These are phyloP conservation scores for Mitragyna speciosa DNA, from an alignment of 257 asterid species.

Conservation along the genomic window DNA sequence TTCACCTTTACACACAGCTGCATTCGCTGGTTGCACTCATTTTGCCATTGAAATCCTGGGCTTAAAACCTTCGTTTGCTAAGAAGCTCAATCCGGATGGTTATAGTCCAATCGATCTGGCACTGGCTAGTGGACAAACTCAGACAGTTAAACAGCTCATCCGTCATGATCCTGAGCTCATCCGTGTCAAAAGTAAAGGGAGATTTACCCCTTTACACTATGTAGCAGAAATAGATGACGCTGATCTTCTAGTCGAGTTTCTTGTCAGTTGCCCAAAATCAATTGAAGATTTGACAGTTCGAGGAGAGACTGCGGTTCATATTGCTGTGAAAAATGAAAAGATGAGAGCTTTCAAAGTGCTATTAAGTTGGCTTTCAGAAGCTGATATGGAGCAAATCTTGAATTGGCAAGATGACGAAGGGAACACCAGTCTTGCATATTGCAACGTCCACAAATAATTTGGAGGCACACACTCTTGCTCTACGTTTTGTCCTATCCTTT, in stretches of 20 bases:
- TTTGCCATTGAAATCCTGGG: slow-evolving; percentile 21
- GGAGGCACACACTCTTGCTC: neutral
- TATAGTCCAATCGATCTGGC: slow-evolving; percentile 10
- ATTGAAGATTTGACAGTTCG: slow-evolving; percentile 14
- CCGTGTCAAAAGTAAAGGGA: slow-evolving; percentile 12
- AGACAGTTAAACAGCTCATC: slow-evolving; percentile 12
- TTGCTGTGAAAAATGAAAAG: slow-evolving; percentile 9
- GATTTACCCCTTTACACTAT: slow-evolving; percentile 18
- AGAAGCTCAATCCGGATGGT: slow-evolving; percentile 5
- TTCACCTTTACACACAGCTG: slow-evolving; percentile 22
- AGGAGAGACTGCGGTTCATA: slow-evolving; percentile 19
- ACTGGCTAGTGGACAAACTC: neutral
- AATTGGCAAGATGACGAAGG: slow-evolving; percentile 13
- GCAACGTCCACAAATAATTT: slow-evolving; percentile 14
- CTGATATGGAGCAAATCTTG: slow-evolving; percentile 2
- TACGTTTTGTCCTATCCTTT: too few relatives aligned
- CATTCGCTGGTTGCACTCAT: slow-evolving; percentile 6
- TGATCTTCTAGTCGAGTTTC: slow-evolving; percentile 16
- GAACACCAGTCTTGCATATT: slow-evolving; percentile 19
- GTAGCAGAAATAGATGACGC: slow-evolving; percentile 4
- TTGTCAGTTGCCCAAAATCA: slow-evolving; percentile 6
- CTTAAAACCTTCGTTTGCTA: slow-evolving; percentile 13
- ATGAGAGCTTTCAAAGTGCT: slow-evolving; percentile 17
- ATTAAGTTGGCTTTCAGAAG: slow-evolving; percentile 19
- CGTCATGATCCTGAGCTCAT: slow-evolving; percentile 4